These are phyloP conservation scores for Coemansia guatemalensis DNA, from an alignment of 192 early-diverging fungal species.

Conservation along the genomic window DNA sequence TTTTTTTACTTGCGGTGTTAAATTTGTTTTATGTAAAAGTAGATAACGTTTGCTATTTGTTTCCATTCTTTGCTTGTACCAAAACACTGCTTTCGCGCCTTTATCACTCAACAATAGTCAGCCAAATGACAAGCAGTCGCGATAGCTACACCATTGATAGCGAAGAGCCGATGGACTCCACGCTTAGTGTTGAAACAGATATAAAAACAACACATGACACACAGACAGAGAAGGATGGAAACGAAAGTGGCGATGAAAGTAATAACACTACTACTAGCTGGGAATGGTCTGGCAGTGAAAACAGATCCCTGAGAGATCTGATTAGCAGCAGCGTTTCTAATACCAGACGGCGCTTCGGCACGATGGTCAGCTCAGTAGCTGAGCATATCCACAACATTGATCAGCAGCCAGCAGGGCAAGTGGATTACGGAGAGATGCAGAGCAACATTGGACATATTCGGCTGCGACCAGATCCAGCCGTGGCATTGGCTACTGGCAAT, in stretches of 20 bases:
- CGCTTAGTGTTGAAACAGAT: not conserved
- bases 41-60: not conserved
- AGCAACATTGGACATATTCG: conserved; percentile 41
- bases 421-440: conserved; percentile 13
- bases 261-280: not conserved
- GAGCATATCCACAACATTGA: conserved; percentile 40
- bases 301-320: conserved; percentile 2
- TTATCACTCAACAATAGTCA: not conserved
- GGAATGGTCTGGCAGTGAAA: not conserved
- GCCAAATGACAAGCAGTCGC: not conserved
- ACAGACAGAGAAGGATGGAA: not conserved
- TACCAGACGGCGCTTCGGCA: conserved; percentile 11
- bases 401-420: conserved; percentile 8
- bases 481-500: conserved; percentile 9
- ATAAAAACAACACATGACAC: not conserved
- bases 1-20: not conserved
- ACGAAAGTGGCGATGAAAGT: not conserved
- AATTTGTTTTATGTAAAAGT: not conserved
- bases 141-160: not conserved
- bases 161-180: not conserved
- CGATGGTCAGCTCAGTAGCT: conserved; percentile 21
- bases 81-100: not conserved
- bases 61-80: not conserved
- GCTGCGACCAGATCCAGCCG: conserved; percentile 31
- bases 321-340: conserved; percentile 11